Percentiles rank a stretch among this genome's conserved stretches.
Evolutionary conservation across 805 yeast species (phyloP).

Genomic region (Jamesozyma piceae): DNA sequence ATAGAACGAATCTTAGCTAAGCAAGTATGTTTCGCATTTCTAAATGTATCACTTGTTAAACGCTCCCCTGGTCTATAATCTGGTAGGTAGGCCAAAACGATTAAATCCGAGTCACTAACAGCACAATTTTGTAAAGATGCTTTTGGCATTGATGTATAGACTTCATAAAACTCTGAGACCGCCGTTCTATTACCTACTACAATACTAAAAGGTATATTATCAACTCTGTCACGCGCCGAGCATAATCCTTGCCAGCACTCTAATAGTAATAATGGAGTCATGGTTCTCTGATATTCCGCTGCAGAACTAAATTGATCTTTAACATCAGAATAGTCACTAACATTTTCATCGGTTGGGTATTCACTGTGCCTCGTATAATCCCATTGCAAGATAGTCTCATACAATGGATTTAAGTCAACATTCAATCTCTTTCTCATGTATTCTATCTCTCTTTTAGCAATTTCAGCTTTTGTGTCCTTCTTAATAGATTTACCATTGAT

Average conservation of each 20-base stretch:
- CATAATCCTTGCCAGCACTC: constrained; percentile 93
- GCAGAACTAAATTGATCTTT: constrained; percentile 48
- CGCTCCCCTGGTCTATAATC: constrained; percentile 22
- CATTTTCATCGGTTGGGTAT: constrained; percentile 46
- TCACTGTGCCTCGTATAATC: constrained; percentile 49
- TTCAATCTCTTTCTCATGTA: constrained; percentile 70
- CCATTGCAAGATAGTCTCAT: constrained; percentile 66
- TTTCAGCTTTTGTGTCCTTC: constrained; percentile 33
- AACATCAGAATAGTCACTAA: constrained; percentile 37
- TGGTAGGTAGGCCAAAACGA: constrained; percentile 51
- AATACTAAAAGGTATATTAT: constrained; percentile 50
- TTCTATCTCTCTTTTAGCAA: constrained; percentile 53
- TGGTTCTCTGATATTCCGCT: constrained; percentile 55
- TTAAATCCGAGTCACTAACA: constrained; percentile 66
- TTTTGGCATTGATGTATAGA: constrained; percentile 62
- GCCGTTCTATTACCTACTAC: constrained; percentile 72
- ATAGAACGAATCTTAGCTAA: constrained; percentile 73
- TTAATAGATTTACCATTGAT: constrained; percentile 33
- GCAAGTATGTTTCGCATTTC: constrained; percentile 41
- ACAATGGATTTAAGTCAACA: constrained; percentile 69
- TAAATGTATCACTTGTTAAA: constrained; percentile 29
- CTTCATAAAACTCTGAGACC: constrained; percentile 80
- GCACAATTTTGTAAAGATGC: constrained; percentile 41
- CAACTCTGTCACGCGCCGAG: constrained; percentile 54
- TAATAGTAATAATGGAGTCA: constrained; percentile 72